A percentile compares a stretch with the other conserved stretches of the same genome.
Evolutionary conservation across 768 basidiomycete species (phyloP).

Genomic region (Tylopilus subfusipes): DNA sequence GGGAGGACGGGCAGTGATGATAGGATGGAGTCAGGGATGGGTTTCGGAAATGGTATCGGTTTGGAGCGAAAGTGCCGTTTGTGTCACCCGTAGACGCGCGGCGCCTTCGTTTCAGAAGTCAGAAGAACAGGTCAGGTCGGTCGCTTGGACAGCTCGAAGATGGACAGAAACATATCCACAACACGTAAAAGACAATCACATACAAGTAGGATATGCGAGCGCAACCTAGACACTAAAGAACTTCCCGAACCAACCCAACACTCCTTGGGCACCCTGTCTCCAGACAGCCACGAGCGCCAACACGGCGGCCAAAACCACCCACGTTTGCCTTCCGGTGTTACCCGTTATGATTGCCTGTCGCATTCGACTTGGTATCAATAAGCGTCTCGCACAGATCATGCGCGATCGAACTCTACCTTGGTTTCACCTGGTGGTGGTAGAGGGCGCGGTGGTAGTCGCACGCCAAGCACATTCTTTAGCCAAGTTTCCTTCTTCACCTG

Average conservation of each 20-base stretch:
- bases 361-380: constrained; percentile 13
- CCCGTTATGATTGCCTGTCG: not conserved
- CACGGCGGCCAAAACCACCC: constrained; percentile 2
- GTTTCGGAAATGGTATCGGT: too few relatives aligned
- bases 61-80: too few relatives aligned
- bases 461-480: constrained; percentile 14
- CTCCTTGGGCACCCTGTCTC: not conserved
- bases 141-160: not conserved
- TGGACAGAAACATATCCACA: not conserved
- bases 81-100: too few relatives aligned
- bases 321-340: not conserved
- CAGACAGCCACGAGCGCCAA: constrained; percentile 8
- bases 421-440: constrained; percentile 3
- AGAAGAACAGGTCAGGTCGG: too few relatives aligned
- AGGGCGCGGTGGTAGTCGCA: constrained; percentile 23
- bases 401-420: constrained; percentile 5
- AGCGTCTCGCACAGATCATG: not conserved
- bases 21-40: too few relatives aligned
- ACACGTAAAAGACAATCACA: not conserved
- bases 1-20: too few relatives aligned
- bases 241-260: constrained; percentile 1
- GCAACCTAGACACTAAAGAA: constrained; percentile 16
- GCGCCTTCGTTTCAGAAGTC: too few relatives aligned
- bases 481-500: constrained; percentile 27
- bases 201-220: not conserved